Percentiles rank a stretch among this genome's conserved stretches.
These are phyloP conservation scores for Coniella lustricola DNA, from an alignment of 2,329 filamentous ascomycete species.

Conservation along the genomic window DNA sequence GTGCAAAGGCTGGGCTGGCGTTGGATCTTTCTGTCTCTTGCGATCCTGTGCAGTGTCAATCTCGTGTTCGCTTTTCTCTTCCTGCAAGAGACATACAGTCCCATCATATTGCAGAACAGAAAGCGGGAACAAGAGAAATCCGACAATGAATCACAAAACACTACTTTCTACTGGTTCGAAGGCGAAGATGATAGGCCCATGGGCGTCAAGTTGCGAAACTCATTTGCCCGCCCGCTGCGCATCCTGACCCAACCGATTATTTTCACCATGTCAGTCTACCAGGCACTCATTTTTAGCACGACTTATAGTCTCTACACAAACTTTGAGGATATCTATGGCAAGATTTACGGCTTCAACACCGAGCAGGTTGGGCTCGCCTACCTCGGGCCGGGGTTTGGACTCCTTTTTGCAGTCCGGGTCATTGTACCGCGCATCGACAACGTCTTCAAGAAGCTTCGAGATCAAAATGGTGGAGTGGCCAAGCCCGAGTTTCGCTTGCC, in stretches of 20 bases:
- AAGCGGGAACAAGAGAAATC: not conserved
- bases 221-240: constrained; percentile 7
- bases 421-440: constrained; percentile 11
- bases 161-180: not conserved
- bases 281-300: constrained; percentile 10
- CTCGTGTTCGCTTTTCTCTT: constrained; percentile 5
- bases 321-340: constrained; percentile 9
- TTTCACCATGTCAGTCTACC: constrained; percentile 9
- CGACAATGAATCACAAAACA: not conserved
- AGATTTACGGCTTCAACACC: constrained; percentile 9
- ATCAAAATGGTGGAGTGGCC: constrained; percentile 3
- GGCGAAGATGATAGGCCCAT: constrained; percentile 7
- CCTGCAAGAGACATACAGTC: constrained; percentile 7
- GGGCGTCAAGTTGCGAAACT: constrained; percentile 1
- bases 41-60: constrained; percentile 9
- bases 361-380: constrained; percentile 11
- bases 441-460: constrained; percentile 8
- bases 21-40: constrained; percentile 10
- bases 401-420: constrained; percentile 8
- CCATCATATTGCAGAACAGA: constrained; percentile 2
- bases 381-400: constrained; percentile 5
- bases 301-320: constrained; percentile 11
- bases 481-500: constrained; percentile 11
- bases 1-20: constrained; percentile 10
- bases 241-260: constrained; percentile 12